These are phyloP conservation scores for Papiliotrema flavescens DNA, from an alignment of 1,284 basidiomycete genomes.

Conservation along the genomic window DNA sequence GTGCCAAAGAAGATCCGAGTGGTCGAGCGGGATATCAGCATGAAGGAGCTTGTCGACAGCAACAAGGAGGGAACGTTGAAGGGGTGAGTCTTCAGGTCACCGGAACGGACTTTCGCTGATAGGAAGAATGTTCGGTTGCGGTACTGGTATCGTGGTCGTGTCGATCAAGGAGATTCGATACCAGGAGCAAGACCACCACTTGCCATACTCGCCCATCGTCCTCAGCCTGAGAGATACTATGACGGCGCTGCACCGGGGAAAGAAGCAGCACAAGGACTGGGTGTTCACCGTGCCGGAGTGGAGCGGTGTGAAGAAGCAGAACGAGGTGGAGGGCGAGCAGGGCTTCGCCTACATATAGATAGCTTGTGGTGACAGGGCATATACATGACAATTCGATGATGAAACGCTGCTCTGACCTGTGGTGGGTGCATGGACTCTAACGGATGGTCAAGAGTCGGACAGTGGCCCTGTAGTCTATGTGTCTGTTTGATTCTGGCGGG, in stretches of 20 bases:
- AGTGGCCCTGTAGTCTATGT: too few relatives aligned
- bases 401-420: too few relatives aligned
- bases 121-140: conserved; percentile 39
- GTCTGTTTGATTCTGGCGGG: too few relatives aligned
- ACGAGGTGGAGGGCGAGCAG: conserved; percentile 13
- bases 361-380: neutral
- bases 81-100: conserved; percentile 19
- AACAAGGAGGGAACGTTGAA: conserved; percentile 38
- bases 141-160: conserved; percentile 44
- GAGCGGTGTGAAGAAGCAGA: conserved; percentile 23
- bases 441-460: too few relatives aligned
- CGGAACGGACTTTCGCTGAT: neutral
- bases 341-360: neutral
- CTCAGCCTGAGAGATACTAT: conserved; percentile 38
- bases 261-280: conserved; percentile 35
- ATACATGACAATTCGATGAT: too few relatives aligned
- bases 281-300: conserved; percentile 38
- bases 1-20: conserved; percentile 42
- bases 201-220: conserved; percentile 39
- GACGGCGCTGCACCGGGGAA: conserved; percentile 40
- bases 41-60: conserved; percentile 38
- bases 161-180: conserved; percentile 36
- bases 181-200: conserved; percentile 23
- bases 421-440: too few relatives aligned
- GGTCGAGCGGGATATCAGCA: conserved; percentile 44